Conservation (phyloP, 306 rosid species). For the Coriaria nepalensis region DNA sequence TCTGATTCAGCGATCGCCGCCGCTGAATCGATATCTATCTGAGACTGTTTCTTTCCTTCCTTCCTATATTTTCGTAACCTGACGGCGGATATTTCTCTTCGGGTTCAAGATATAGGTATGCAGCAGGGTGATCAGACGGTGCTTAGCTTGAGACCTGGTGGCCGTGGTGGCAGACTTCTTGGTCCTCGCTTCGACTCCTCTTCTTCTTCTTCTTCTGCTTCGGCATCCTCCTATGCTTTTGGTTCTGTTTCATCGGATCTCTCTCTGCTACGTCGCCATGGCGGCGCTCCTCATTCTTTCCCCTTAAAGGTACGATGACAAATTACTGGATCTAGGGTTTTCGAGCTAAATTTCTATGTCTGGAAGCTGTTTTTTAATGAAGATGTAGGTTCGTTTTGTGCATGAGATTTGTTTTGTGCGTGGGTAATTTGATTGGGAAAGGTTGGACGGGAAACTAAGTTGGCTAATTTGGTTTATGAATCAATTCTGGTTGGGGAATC, state of each 20-base stretch:
- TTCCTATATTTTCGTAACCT: slow-evolving; percentile 1
- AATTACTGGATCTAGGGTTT: slow-evolving; percentile 12
- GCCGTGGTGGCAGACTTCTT: slow-evolving; percentile 75
- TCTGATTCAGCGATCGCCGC: slow-evolving; percentile 29
- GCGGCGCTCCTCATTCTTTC: slow-evolving; percentile 26
- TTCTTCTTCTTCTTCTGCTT: slow-evolving; percentile 34
- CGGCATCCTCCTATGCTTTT: slow-evolving; percentile 37
- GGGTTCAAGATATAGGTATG: slow-evolving; percentile 72
- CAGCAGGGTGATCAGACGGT: slow-evolving; percentile 47
- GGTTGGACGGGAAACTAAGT: neutral
- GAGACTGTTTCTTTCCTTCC: neutral
- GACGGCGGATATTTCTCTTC: slow-evolving; percentile 26
- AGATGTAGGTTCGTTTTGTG: neutral
- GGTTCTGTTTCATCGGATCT: slow-evolving; percentile 70
- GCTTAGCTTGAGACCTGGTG: slow-evolving; percentile 99
- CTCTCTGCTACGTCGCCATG: slow-evolving; percentile 47
- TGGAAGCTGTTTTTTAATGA: neutral
- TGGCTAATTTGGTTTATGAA: neutral
- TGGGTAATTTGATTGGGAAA: slow-evolving; percentile 5
- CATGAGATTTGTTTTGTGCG: neutral
- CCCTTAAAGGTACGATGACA: slow-evolving; percentile 42
- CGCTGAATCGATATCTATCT: slow-evolving; percentile 32
- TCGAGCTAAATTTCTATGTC: neutral
- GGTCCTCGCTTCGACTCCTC: slow-evolving; percentile 66
- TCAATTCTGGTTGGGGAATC: neutral